Percentiles rank a stretch among this genome's conserved stretches.
Evolutionary conservation across 192 early-diverging fungal genomes (phyloP).

Genomic region (Chytriomyces sp.): DNA sequence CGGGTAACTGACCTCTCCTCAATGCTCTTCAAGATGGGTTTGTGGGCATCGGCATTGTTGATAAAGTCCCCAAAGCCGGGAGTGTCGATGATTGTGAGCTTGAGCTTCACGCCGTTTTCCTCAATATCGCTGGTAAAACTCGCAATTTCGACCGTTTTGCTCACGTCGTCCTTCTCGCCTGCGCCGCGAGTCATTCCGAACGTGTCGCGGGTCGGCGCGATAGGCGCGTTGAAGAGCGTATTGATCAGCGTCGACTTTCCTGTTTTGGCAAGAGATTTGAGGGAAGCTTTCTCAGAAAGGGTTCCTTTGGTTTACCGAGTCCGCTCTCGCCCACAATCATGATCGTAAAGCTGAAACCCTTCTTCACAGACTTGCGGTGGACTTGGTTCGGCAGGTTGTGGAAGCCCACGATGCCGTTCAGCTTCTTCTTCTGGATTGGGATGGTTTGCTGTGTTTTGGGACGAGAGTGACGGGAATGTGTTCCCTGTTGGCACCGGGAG

Average conservation of each 20-base stretch:
- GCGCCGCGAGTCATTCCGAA: slow-evolving; percentile 70
- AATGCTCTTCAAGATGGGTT: slow-evolving; percentile 91
- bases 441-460: too few species aligned
- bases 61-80: slow-evolving; percentile 78
- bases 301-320: too few species aligned
- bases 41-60: slow-evolving; percentile 80
- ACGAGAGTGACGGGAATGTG: too few species aligned
- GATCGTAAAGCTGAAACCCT: slow-evolving; percentile 85
- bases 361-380: slow-evolving; percentile 93
- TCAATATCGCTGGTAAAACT: slow-evolving; percentile 48
- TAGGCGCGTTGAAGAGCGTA: slow-evolving; percentile 66
- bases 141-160: slow-evolving; percentile 64
- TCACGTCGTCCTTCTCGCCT: slow-evolving; percentile 69
- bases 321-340: slow-evolving; percentile 65
- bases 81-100: slow-evolving; percentile 96
- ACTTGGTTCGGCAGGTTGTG: slow-evolving; percentile 61
- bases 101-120: slow-evolving; percentile 96
- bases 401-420: slow-evolving; percentile 60
- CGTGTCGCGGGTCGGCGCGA: slow-evolving; percentile 86
- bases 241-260: slow-evolving; percentile 69
- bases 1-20: slow-evolving; percentile 97
- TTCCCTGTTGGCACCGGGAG: too few species aligned
- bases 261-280: too few species aligned
- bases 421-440: too few species aligned
- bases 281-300: too few species aligned